Percentiles rank a stretch among this genome's conserved stretches.
Evolutionary conservation across 129 eudicot genomes (phyloP).

Genomic region (Glebionis coronaria): DNA sequence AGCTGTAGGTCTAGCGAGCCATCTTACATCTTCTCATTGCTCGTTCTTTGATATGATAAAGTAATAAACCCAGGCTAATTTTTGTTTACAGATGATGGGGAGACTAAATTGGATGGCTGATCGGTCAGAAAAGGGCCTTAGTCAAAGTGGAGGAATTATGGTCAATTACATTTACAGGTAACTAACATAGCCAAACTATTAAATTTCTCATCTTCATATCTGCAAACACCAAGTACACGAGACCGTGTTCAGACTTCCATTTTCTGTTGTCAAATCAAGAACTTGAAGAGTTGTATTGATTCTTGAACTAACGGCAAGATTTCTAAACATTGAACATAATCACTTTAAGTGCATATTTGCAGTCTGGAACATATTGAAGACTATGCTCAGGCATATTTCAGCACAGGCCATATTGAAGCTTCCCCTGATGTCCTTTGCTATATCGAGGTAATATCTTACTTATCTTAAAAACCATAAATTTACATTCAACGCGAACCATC

Average conservation of each 20-base stretch:
- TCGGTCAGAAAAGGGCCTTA: conserved; percentile 73
- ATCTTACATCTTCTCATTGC: background rate
- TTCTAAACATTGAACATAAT: background rate
- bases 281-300: background rate
- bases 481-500: conserved; percentile 4
- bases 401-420: conserved; percentile 68
- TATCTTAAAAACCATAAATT: background rate
- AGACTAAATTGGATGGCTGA: conserved; percentile 95
- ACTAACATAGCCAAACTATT: background rate
- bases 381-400: conserved; percentile 74
- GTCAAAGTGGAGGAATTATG: conserved; percentile 94
- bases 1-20: conserved; percentile 55
- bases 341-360: conserved; percentile 20
- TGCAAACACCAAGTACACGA: background rate
- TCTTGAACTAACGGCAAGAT: background rate
- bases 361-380: conserved; percentile 92
- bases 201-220: too few species aligned
- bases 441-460: conserved; percentile 42
- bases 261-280: conserved; percentile 3
- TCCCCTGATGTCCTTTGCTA: conserved; percentile 52
- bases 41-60: conserved; percentile 3
- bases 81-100: conserved; percentile 53
- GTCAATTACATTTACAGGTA: conserved; percentile 88
- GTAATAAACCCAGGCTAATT: background rate
- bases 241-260: background rate